phyloP scores from a whole-genome alignment of 1,284 basidiomycete genomes.

The Melampsora larici-populina region DNA sequence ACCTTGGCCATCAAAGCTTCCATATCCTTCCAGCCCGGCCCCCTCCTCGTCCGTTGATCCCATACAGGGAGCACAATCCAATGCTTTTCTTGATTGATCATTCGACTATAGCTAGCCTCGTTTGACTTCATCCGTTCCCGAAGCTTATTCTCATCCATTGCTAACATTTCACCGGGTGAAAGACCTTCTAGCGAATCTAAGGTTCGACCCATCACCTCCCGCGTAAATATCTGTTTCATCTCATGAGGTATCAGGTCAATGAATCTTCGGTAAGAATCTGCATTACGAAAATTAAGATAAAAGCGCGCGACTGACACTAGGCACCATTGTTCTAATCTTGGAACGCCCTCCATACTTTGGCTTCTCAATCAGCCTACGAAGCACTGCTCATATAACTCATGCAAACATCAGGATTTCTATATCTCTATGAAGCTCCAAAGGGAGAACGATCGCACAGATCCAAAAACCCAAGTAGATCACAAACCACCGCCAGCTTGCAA shows the following conservation, averaged over 20 bases:
- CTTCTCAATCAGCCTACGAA: background rate
- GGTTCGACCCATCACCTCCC: background rate
- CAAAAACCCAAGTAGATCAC: background rate
- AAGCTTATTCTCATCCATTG: background rate
- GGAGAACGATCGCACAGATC: background rate
- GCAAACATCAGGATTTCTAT: background rate
- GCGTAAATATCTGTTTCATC: background rate
- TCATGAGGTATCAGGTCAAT: background rate
- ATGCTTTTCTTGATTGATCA: background rate
- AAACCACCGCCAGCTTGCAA: background rate
- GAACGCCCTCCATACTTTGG: background rate
- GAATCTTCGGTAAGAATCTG: background rate
- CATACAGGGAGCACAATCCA: constrained; percentile 1
- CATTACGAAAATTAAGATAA: background rate
- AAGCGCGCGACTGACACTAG: background rate
- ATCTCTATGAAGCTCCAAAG: background rate
- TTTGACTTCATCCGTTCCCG: background rate
- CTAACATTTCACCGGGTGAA: background rate
- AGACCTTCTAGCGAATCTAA: background rate
- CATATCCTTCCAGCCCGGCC: background rate
- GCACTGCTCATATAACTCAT: background rate
- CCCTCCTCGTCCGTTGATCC: background rate
- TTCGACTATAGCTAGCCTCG: background rate
- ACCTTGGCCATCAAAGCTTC: background rate
- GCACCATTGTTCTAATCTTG: background rate